Conservation (phyloP, 2,329 filamentous ascomycete species). For the Apiospora phragmitis region DNA sequence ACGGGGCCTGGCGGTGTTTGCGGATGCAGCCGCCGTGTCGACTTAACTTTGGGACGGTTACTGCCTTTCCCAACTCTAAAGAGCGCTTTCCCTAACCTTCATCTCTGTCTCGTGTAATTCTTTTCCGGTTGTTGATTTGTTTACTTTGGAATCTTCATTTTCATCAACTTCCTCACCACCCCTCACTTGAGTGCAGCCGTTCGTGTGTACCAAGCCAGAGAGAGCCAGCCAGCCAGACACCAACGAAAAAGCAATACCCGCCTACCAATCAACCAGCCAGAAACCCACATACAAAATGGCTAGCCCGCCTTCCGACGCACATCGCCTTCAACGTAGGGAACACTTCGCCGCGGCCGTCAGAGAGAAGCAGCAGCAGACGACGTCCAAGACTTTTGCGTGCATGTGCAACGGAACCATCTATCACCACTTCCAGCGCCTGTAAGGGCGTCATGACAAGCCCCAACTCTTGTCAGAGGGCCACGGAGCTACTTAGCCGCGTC, state of each 20-base stretch:
- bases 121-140: constrained; percentile 7
- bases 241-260: background rate
- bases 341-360: constrained; percentile 39
- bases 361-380: constrained; percentile 35
- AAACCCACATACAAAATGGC: constrained; percentile 32
- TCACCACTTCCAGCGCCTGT: constrained; percentile 56
- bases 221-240: background rate
- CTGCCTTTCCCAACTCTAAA: constrained; percentile 11
- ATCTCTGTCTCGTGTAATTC: constrained; percentile 5
- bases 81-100: constrained; percentile 2
- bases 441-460: constrained; percentile 51
- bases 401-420: constrained; percentile 57
- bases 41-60: constrained; percentile 9
- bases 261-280: background rate
- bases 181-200: background rate
- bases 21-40: constrained; percentile 10
- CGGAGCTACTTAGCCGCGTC: constrained; percentile 56
- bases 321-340: constrained; percentile 39
- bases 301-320: constrained; percentile 35
- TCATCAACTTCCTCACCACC: background rate
- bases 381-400: constrained; percentile 57
- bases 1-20: constrained; percentile 6
- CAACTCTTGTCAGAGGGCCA: constrained; percentile 50
- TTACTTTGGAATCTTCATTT: background rate
- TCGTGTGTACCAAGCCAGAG: background rate